phyloP scores from a whole-genome alignment of 2,329 filamentous ascomycete species.

The Xylaria sp. region DNA sequence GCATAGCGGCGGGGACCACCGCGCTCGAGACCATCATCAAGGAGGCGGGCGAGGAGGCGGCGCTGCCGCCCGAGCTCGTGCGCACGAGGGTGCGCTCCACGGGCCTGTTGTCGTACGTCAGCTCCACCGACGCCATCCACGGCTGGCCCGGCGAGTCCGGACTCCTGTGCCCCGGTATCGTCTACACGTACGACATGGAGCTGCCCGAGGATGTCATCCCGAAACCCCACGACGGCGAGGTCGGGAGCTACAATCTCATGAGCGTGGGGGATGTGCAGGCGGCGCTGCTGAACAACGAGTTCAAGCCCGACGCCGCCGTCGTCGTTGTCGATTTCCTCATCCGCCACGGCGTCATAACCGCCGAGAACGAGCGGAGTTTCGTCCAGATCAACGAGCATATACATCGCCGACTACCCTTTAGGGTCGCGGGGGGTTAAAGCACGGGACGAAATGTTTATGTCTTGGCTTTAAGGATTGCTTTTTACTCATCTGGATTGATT shows the following conservation, averaged over 20 bases:
- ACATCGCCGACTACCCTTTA: constrained; percentile 55
- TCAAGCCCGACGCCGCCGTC: constrained; percentile 85
- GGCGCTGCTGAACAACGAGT: constrained; percentile 73
- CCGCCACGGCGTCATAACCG: constrained; percentile 76
- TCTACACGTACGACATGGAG: constrained; percentile 81
- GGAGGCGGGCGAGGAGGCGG: constrained; percentile 78
- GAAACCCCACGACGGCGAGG: constrained; percentile 79
- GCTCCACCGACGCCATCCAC: constrained; percentile 62
- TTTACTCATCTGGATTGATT: background rate
- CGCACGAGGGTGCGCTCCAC: constrained; percentile 60
- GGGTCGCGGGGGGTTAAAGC: constrained; percentile 24
- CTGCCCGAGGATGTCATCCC: constrained; percentile 67
- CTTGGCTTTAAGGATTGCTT: background rate
- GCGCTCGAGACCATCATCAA: constrained; percentile 74
- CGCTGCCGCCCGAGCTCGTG: constrained; percentile 69
- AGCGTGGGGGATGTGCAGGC: constrained; percentile 66
- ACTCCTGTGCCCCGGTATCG: constrained; percentile 50
- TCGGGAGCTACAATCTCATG: constrained; percentile 78
- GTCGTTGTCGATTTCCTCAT: constrained; percentile 86
- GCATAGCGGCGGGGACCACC: constrained; percentile 69
- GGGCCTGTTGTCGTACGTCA: constrained; percentile 74
- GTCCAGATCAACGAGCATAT: constrained; percentile 69
- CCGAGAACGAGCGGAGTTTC: constrained; percentile 77
- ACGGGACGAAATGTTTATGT: background rate
- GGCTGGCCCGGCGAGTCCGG: constrained; percentile 73